Base-by-base conservation (phyloP, 352 stramenopile species). In the Pythium insidiosum region DNA sequence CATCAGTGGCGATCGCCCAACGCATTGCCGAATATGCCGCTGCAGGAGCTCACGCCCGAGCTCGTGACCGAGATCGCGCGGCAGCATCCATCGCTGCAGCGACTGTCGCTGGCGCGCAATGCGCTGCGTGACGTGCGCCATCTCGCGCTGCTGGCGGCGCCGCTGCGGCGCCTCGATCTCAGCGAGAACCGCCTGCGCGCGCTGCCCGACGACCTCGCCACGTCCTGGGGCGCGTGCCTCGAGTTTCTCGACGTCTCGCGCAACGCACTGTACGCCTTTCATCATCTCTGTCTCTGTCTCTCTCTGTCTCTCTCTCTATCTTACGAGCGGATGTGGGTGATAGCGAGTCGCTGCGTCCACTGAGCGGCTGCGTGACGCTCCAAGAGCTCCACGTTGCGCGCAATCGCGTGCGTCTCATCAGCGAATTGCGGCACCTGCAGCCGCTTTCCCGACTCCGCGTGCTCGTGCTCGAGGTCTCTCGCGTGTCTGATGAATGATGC, bases 41-140 rank as follows among this genome's bases (percentile, higher is more conserved):
- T 88, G 5, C 38, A 66, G 41, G 46, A 58, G 56, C 63, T 89
- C 36, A 83, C 73, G 40, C 60, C 42, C 13, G 69, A 87, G 58
- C 65, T 89, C 51, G 69, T 74, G 30, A 54, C 56, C 38, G 63
- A 83, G 53, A 74, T 89, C 54, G 69, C 67, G 61, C 50, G 45
- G 20, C 63, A 84, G 48, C 69, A 77, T 50, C 76, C 76, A 52
- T 18, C 55, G 48, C 58, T 89, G 44, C 66, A 80, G 57, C 74
- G 68, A 31, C 65, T 86, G 23, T 83, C 73, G 35, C 67, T 89
- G 16, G 63, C 68, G 18, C 53, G 43, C 24, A 89, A 87, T 42
- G 68, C 64, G 35, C 61, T 89, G 25, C 48, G 38, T 2, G 62
- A 76, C 34, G 53, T 86, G 21, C 45, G 50, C 16, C 58, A 79